Evolutionary conservation across 768 basidiomycete genomes (phyloP), one percentile per base, ranked within the genome.

Genomic region (Lentinula edodes): DNA sequence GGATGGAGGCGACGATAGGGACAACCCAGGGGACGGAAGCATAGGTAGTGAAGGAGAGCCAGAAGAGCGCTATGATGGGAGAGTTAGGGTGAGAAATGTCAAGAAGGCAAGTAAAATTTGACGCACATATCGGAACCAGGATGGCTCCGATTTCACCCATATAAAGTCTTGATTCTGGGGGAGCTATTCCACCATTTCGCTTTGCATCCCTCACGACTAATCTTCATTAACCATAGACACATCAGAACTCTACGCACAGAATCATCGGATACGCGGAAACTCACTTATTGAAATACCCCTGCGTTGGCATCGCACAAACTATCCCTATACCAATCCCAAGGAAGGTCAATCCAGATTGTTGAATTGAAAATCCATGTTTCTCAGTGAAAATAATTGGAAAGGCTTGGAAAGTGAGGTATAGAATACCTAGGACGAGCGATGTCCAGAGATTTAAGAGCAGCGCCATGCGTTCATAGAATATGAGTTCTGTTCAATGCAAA

Each of bases 391-490:
- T 75, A 59, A 77, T 74, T 9, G 75, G 75, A 63, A 71, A 77
- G 3, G 83, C 85, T 60, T 85, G 81, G 68, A 89, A 88, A 53
- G 84, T 79, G 12, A 86, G 77, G 69, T 89, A 89, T 0, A 89
- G 73, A n/a, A 80, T 83, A 1, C 83, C 82, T 53, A 88, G 83
- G 10, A 84, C 73, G 23, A 87, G 73, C 0, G 83, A 73, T 0
- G 83, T 86, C 75, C 91, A 93, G 12, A 81, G 69, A 69, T 91
- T 80, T 6, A 93, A 75, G 3, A 88, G 71, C 2, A 92, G 76
- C 0, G 88, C 87, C 90, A 93, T 93, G n/a, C 81, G 78, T 64
- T 95, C 89, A 52, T 76, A 81, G 0, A 83, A 48, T 3, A 90
- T 73, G 4, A 91, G 74, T 69, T 85, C 88, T 89, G 20, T 42